Conservation (phyloP, 2,329 filamentous ascomycete genomes). For the Cladosporium sp. region DNA sequence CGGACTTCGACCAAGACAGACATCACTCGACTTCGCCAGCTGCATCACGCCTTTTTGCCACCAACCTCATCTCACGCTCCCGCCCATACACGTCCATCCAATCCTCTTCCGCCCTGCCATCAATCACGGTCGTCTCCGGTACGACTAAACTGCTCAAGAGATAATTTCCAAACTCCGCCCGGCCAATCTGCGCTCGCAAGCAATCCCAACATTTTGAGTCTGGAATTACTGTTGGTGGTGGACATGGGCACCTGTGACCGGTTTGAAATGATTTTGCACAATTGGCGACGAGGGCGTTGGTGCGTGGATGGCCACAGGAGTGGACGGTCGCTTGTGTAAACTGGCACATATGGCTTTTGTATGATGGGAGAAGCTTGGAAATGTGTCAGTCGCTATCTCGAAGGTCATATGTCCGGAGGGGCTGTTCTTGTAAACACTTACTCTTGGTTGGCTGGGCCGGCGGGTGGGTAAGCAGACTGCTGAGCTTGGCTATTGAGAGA, state of each 20-base stretch:
- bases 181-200: background rate
- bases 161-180: background rate
- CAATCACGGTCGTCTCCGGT: background rate
- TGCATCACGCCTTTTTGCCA: too few species aligned
- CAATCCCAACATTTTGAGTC: background rate
- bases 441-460: background rate
- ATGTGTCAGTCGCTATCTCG: background rate
- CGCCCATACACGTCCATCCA: background rate
- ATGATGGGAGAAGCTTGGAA: background rate
- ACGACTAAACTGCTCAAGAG: background rate
- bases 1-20: too few species aligned
- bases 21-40: too few species aligned
- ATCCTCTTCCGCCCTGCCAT: background rate
- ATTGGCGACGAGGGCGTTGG: background rate
- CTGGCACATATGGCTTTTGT: background rate
- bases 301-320: constrained; percentile 1
- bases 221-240: background rate
- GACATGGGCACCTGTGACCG: background rate
- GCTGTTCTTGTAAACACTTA: background rate
- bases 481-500: background rate
- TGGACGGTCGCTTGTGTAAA: background rate
- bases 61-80: background rate
- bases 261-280: background rate
- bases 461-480: background rate
- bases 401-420: too few species aligned